Conservation (phyloP, 2,329 filamentous ascomycete species). For the Aciculosporium take region DNA sequence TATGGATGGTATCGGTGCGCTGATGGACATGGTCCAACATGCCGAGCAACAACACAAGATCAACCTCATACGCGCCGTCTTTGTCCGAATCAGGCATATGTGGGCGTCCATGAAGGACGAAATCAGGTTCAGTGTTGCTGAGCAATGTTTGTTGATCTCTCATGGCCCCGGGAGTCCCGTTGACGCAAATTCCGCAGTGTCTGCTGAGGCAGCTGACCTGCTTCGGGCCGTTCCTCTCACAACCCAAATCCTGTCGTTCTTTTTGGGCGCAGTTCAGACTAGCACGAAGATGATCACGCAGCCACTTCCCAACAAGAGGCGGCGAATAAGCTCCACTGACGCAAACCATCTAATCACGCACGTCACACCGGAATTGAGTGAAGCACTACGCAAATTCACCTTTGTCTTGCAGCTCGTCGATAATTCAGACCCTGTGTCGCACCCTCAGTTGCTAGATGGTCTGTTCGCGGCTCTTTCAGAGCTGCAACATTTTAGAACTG, state of each 20-base stretch:
- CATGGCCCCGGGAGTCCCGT: constrained; percentile 27
- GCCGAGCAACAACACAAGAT: constrained; percentile 23
- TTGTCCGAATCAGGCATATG: constrained; percentile 53
- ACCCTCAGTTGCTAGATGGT: constrained; percentile 61
- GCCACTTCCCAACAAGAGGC: constrained; percentile 61
- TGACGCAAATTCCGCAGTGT: constrained; percentile 20
- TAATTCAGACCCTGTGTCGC: constrained; percentile 57
- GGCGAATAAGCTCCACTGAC: constrained; percentile 62
- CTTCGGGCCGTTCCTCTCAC: constrained; percentile 61
- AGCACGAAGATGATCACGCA: constrained; percentile 59
- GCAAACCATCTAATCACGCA: constrained; percentile 44
- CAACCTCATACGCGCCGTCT: constrained; percentile 49
- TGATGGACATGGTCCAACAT: constrained; percentile 34
- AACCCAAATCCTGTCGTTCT: constrained; percentile 54
- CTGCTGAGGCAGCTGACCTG: constrained; percentile 54
- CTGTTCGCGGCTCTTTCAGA: constrained; percentile 79
- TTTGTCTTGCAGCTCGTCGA: constrained; percentile 84
- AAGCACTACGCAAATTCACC: constrained; percentile 61
- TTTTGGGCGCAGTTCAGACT: constrained; percentile 61
- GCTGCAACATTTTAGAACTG: constrained; percentile 68
- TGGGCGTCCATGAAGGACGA: constrained; percentile 61
- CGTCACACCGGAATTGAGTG: constrained; percentile 50
- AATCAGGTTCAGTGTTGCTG: constrained; percentile 42
- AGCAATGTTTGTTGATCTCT: constrained; percentile 47
- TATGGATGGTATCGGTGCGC: constrained; percentile 32